Conservation (phyloP, 148 eudicot genomes). For the Silene uniflora region DNA sequence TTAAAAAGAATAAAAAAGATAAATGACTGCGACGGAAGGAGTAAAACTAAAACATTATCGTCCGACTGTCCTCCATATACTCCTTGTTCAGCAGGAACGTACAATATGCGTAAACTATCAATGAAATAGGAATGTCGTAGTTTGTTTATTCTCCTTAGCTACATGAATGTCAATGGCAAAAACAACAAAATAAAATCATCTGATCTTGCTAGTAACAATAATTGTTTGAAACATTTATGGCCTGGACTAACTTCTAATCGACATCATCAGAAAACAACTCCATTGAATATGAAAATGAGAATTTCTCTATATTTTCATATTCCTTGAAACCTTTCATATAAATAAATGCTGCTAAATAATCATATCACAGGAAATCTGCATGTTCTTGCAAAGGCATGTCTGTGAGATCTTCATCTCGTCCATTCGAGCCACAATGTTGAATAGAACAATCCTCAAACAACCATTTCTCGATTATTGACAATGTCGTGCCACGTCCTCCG, state of each 20-base stretch:
- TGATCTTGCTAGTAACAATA: not conserved
- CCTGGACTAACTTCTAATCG: not conserved
- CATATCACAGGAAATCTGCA: conserved; percentile 21
- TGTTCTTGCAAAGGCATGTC: conserved; percentile 31
- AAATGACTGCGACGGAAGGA: no score
- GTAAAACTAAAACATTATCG: no score
- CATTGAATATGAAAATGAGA: conserved; percentile 28
- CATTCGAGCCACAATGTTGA: conserved; percentile 18
- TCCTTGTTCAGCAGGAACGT: not conserved
- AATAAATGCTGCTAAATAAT: not conserved
- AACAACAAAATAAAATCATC: conserved; percentile 6
- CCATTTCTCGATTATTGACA: conserved; percentile 37
- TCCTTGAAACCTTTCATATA: conserved; percentile 20
- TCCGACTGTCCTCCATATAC: no score
- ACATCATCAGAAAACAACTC: not conserved
- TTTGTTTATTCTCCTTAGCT: not conserved
- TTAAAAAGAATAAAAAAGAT: no score
- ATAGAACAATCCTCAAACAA: conserved; percentile 34
- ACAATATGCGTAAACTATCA: not conserved
- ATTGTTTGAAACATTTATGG: not conserved
- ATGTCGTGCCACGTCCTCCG: conserved; percentile 19
- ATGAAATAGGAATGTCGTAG: not conserved
- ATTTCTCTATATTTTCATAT: conserved; percentile 23
- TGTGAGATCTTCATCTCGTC: conserved; percentile 25
- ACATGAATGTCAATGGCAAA: conserved; percentile 4